Base-by-base conservation (phyloP, 148 eudicot species). In the Amaranthus cruentus region DNA sequence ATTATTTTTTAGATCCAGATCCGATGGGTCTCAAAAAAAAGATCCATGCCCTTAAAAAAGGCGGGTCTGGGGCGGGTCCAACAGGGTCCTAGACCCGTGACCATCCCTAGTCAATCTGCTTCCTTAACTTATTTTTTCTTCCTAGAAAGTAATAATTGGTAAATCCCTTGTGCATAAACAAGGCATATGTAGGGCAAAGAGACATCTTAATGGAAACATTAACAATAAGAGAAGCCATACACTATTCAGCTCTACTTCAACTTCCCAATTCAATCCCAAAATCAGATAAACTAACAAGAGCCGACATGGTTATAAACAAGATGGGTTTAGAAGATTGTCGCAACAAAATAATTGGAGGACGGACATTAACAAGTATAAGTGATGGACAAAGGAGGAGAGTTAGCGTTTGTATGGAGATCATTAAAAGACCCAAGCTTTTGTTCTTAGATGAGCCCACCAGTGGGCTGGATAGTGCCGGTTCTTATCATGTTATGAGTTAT, bases 161-260 rank as follows among this genome's bases (percentile, higher is more conserved):
- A 7, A 8, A 8, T 7, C 4, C 3, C 6, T 10, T 2, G 12
- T 7, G 57, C 10, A 10, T 44, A 12, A 42, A 61, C 13, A 47
- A 90, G 96, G 91, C 91, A 6, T 90, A 90, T 73, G 90, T 86
- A 44, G 85, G 83, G n/a, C 96, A 90, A 88, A 89, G 88, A 2
- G 92, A 91, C 42, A 76, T 72, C 5, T 50, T 91, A 44, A 83
- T 76, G 46, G 68, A 80, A 72, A 88, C 91, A 3, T 49, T 91
- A 70, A 85, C 96, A 0, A 87, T 83, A 8, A 79, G 73, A 75
- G 96, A 91, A 83, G 83, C 89, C 0, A 80, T 90, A 5, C 78
- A 84, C 76, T 91, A 85, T 76, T 91, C 96, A 0, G 91, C 91
- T 6, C 80, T 80, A 47, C 89, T 91, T 65, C 92, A 87, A 68